Evolutionary conservation across 495 filamentous ascomycete species (phyloP).

Genomic region (Hypoxylon subgilvum): DNA sequence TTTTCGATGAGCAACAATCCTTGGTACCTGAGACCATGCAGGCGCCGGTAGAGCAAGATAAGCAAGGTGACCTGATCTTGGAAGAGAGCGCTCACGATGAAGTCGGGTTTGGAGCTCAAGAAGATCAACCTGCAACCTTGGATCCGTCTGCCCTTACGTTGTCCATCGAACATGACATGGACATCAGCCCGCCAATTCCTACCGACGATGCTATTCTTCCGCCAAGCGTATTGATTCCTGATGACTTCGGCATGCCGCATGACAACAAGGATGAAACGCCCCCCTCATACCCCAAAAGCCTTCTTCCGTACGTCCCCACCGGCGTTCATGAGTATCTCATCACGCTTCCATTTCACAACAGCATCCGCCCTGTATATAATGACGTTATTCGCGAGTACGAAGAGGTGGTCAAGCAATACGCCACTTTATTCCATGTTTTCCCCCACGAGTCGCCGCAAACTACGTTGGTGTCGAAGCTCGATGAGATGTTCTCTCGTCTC

Average conservation of each 20-base stretch:
- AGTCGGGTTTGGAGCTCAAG: constrained; percentile 4
- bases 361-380: constrained; percentile 47
- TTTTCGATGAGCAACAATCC: constrained; percentile 16
- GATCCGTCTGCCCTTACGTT: constrained; percentile 47
- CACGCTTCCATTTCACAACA: constrained; percentile 51
- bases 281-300: constrained; percentile 26
- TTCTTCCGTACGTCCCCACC: constrained; percentile 23
- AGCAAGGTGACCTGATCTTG: neutral
- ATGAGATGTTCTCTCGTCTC: constrained; percentile 46
- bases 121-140: constrained; percentile 43
- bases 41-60: constrained; percentile 1
- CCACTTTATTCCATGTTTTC: constrained; percentile 34
- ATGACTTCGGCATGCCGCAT: constrained; percentile 13
- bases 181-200: constrained; percentile 29
- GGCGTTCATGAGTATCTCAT: constrained; percentile 43
- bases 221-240: constrained; percentile 13
- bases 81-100: constrained; percentile 9
- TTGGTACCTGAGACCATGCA: constrained; percentile 9
- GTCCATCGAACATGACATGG: constrained; percentile 41
- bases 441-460: constrained; percentile 36
- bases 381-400: constrained; percentile 46
- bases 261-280: constrained; percentile 25
- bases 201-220: constrained; percentile 31
- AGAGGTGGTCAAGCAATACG: constrained; percentile 43
- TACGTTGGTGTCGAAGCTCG: constrained; percentile 40